A percentile compares a stretch with the other conserved stretches of the same genome.
Conservation (phyloP, 2,329 filamentous ascomycete species). For the Neopestalotiopsis rosae region DNA sequence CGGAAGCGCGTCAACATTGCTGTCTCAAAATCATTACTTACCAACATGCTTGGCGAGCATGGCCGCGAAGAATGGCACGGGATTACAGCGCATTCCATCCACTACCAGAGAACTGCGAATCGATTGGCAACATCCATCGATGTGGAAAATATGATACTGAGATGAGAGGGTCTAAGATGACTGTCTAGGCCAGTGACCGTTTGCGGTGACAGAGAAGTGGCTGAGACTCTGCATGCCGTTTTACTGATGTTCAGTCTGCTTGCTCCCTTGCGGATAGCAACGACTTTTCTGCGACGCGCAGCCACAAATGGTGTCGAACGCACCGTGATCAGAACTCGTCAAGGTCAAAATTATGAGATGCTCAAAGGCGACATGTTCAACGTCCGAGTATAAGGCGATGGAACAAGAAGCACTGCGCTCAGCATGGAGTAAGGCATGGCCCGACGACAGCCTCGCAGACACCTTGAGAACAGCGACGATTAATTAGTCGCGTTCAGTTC, state of each 20-base stretch:
- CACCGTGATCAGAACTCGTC: not conserved
- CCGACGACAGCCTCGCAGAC: not conserved
- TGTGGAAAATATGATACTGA: conserved; percentile 10
- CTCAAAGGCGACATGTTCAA: not conserved
- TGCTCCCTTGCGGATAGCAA: not conserved
- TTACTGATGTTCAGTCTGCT: not conserved
- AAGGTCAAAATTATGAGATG: not conserved
- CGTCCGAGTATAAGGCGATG: not conserved
- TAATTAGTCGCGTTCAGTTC: not conserved
- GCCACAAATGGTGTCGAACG: not conserved
- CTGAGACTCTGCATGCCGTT: conserved; percentile 25
- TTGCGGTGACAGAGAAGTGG: conserved; percentile 20
- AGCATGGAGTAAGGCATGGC: too few species aligned
- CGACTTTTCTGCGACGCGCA: not conserved
- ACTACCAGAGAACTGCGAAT: conserved; percentile 4
- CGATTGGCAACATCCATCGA: not conserved
- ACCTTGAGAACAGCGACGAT: not conserved
- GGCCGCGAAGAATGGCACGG: conserved; percentile 30
- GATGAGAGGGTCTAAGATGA: conserved; percentile 14
- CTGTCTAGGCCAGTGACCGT: not conserved
- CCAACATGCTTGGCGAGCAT: conserved; percentile 7
- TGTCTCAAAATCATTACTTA: conserved; percentile 16
- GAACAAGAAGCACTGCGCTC: not conserved
- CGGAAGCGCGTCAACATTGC: not conserved
- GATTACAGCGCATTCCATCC: conserved; percentile 39